Base-by-base conservation (phyloP, 441 rosid genomes). In the Erodium moschatum region DNA sequence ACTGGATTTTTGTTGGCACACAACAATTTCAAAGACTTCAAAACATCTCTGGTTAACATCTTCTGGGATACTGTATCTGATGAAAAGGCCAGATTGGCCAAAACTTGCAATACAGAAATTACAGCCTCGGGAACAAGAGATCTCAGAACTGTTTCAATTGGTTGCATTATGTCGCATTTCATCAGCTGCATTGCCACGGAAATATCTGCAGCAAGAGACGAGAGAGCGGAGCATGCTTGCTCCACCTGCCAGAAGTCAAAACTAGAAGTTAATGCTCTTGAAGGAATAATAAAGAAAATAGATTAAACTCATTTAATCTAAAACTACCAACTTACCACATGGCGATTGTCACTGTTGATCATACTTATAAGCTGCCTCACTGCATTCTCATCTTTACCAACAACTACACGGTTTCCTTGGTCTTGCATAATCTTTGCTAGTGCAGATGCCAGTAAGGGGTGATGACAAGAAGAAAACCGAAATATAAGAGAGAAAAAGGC, bases 321-420 rank as follows among this genome's bases (percentile, higher is more conserved):
- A 67, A 67, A 72, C 73, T 61, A 70, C 64, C 67, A 78, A 73
- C 84, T 62, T 87, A 94, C 97, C 96, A 89, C 97, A 40, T 91
- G 96, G 50, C 80, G 88, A 50, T 91, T 79, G 76, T 94, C 97
- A 77, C 97, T 91, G 75, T 92, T 91, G 77, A 94, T 94, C 98
- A 91, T 94, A 70, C 98, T 94, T 81, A 91, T 91, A 70, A 94
- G 97, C 84, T 94, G 97, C 68, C 97, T 85, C 73, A 94, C 88
- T 54, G 98, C 98, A 85, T 91, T 94, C 84, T 91, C 97, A 87
- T 94, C 98, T 86, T 91, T 94, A 73, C 94, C 92, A 77, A 94
- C 85, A 74, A 89, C 86, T 69, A 69, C 79, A 72, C 94, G 92
- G 66, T 94, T 91, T 76, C 90, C 98, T 76, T 85, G 86, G 76